Base-by-base conservation (phyloP, 2,329 filamentous ascomycete genomes). In the Ceratocystis cacaofunesta region DNA sequence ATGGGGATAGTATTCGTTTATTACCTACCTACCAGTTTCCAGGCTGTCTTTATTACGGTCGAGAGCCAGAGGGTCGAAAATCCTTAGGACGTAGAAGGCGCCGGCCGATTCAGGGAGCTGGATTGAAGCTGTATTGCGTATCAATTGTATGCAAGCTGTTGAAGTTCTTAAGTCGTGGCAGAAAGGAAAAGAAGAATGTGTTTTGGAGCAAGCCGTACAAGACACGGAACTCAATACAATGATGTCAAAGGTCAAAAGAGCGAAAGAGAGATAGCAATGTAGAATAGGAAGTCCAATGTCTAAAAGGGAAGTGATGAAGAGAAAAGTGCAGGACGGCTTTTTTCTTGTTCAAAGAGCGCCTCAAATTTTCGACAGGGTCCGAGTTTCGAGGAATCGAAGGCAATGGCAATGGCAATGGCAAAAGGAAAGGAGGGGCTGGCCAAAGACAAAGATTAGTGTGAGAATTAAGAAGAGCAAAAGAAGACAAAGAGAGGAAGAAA, bases 21-120 rank as follows among this genome's bases (percentile, higher is more conserved):
- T 62, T 50, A 62, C 44, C 61, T 50, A 48, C 61, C 46, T 62
- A 48, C 61, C 46, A 62, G 41, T 62, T 15, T 62, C 17, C 41
- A 62, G 61, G 43, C 19, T 25, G 36, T 44, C 48, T 62, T 62
- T 50, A 50, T 62, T 43, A 15, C 43, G 25, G 61, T 62, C 25
- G 61, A 48, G 61, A 62, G 32, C 25, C 61, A 41, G 61, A 50
- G 43, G 28, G 41, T 41, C 15, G 36, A 62, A 22, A 62, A 52
- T 22, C 43, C n/a, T 30, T 30, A 1, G 61, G 61, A 48, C 32
- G 15, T 32, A 15, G 44, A 30, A 25, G n/a, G 7, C 25, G 19
- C 19, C 22, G 7, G 48, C 12, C 48, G 48, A 52, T 28, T 25
- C 25, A 5, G 22, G 12, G 48, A 8, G 10, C 19, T 17, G 1